Percentiles rank a stretch among this genome's conserved stretches.
These are phyloP conservation scores for Exserohilum turcica DNA, from an alignment of 2,329 filamentous ascomycete genomes.

Conservation along the genomic window DNA sequence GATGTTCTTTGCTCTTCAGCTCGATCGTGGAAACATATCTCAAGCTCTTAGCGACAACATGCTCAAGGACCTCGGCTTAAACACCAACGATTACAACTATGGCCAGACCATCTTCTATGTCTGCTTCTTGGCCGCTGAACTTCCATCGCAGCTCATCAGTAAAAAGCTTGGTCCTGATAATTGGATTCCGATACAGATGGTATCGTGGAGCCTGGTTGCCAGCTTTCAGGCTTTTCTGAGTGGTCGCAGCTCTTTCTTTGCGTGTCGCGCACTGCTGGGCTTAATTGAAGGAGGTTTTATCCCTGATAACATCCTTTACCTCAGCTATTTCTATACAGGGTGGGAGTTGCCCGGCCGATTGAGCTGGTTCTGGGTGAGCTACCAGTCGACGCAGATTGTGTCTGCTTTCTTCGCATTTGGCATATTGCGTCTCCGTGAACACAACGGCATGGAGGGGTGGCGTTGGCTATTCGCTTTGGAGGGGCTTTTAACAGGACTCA, in stretches of 20 bases:
- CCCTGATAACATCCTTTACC: slow-evolving; percentile 67
- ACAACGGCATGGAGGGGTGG: slow-evolving; percentile 60
- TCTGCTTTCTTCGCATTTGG: slow-evolving; percentile 63
- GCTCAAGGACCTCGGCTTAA: slow-evolving; percentile 39
- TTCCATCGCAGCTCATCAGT: slow-evolving; percentile 55
- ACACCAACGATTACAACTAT: slow-evolving; percentile 48
- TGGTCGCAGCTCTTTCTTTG: slow-evolving; percentile 53
- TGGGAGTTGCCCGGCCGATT: slow-evolving; percentile 71
- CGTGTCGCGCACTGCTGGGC: slow-evolving; percentile 52
- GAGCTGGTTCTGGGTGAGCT: slow-evolving; percentile 72
- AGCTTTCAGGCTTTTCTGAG: slow-evolving; percentile 73
- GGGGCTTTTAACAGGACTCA: slow-evolving; percentile 44
- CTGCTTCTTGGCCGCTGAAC: slow-evolving; percentile 70
- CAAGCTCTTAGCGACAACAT: slow-evolving; percentile 47
- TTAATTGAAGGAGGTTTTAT: slow-evolving; percentile 61
- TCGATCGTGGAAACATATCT: slow-evolving; percentile 56
- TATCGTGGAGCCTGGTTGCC: slow-evolving; percentile 55
- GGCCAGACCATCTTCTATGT: slow-evolving; percentile 69
- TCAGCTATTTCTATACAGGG: slow-evolving; percentile 77
- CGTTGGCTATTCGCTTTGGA: slow-evolving; percentile 60
- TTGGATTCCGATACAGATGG: slow-evolving; percentile 51
- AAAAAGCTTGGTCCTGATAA: slow-evolving; percentile 54
- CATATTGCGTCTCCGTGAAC: slow-evolving; percentile 56
- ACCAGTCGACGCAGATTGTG: slow-evolving; percentile 61
- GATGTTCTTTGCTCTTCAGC: slow-evolving; percentile 61